Percentiles rank a stretch among this genome's conserved stretches.
These are phyloP conservation scores for Fomes fomentarius DNA, from an alignment of 1,284 basidiomycete genomes.

Conservation along the genomic window DNA sequence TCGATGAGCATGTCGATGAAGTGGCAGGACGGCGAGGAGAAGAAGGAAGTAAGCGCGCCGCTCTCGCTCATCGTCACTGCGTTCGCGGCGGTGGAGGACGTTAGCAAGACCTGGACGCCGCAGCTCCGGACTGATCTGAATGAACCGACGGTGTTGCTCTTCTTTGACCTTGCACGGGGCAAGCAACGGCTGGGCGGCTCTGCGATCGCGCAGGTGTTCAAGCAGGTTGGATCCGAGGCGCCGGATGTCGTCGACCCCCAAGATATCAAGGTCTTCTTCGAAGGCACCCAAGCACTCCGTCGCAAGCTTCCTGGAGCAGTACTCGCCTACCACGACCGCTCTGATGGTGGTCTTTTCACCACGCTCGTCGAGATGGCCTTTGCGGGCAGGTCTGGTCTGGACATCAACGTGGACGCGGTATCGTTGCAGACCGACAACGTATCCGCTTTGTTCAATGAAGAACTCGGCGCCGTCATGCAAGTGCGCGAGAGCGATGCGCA, in stretches of 20 bases:
- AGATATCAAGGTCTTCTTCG: slow-evolving; percentile 83
- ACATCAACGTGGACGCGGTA: slow-evolving; percentile 70
- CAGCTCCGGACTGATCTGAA: slow-evolving; percentile 72
- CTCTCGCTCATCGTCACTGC: slow-evolving; percentile 94
- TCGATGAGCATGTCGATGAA: slow-evolving; percentile 99
- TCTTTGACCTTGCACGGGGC: slow-evolving; percentile 89
- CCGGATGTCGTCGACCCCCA: slow-evolving; percentile 91
- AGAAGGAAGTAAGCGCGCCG: slow-evolving; percentile 88
- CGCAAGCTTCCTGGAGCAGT: slow-evolving; percentile 64
- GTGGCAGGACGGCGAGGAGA: slow-evolving; percentile 68
- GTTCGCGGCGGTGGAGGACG: slow-evolving; percentile 86
- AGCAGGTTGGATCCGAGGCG: slow-evolving; percentile 85
- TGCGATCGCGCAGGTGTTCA: slow-evolving; percentile 93
- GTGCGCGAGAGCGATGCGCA: slow-evolving; percentile 67
- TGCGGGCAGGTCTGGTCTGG: slow-evolving; percentile 83
- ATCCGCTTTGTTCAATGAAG: slow-evolving; percentile 91
- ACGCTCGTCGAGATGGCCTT: slow-evolving; percentile 97
- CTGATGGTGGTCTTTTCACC: slow-evolving; percentile 94
- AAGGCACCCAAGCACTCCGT: slow-evolving; percentile 76
- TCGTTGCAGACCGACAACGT: slow-evolving; percentile 55
- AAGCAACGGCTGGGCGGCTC: slow-evolving; percentile 93
- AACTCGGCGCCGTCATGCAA: slow-evolving; percentile 94
- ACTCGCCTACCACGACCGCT: slow-evolving; percentile 96
- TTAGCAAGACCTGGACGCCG: slow-evolving; percentile 91
- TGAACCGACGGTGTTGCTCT: slow-evolving; percentile 77